phyloP scores from a whole-genome alignment of 257 asterid species.

The Oldenlandia corymbosa region DNA sequence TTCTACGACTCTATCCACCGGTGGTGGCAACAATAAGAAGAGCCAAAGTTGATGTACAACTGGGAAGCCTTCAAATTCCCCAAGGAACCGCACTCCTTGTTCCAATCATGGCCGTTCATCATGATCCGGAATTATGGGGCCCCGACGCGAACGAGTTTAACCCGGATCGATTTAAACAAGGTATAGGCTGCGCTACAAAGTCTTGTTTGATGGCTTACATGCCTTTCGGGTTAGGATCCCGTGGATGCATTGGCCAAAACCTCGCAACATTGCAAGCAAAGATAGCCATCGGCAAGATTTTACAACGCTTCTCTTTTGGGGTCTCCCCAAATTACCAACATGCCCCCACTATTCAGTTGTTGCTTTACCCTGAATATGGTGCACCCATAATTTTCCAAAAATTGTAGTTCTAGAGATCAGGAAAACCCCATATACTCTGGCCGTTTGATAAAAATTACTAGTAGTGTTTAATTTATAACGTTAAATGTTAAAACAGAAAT shows the following conservation, averaged over 20 bases:
- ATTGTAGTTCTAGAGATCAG: too few relatives aligned
- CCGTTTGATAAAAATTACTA: too few relatives aligned
- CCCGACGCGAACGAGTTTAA: constrained; percentile 18
- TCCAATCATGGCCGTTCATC: constrained; percentile 21
- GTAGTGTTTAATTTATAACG: too few relatives aligned
- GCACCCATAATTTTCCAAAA: too few relatives aligned
- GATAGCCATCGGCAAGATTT: constrained; percentile 21
- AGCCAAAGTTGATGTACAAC: too few relatives aligned
- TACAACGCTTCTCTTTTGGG: constrained; percentile 8
- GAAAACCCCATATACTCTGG: too few relatives aligned
- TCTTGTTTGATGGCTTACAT: constrained; percentile 11
- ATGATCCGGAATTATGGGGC: constrained; percentile 23
- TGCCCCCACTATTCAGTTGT: too few relatives aligned
- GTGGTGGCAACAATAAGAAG: background rate
- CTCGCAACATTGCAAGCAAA: constrained; percentile 18
- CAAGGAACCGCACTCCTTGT: constrained; percentile 7
- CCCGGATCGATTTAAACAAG: constrained; percentile 26
- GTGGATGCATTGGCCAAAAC: constrained; percentile 23
- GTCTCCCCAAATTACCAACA: constrained; percentile 19
- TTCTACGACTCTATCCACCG: constrained; percentile 20
- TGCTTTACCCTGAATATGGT: too few relatives aligned
- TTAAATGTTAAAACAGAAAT: too few relatives aligned
- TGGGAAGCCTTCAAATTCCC: too few relatives aligned
- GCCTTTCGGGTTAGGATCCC: constrained; percentile 25
- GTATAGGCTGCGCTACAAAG: constrained; percentile 23